These are phyloP conservation scores for Pythium volutum DNA, from an alignment of 352 stramenopile species.

Conservation along the genomic window DNA sequence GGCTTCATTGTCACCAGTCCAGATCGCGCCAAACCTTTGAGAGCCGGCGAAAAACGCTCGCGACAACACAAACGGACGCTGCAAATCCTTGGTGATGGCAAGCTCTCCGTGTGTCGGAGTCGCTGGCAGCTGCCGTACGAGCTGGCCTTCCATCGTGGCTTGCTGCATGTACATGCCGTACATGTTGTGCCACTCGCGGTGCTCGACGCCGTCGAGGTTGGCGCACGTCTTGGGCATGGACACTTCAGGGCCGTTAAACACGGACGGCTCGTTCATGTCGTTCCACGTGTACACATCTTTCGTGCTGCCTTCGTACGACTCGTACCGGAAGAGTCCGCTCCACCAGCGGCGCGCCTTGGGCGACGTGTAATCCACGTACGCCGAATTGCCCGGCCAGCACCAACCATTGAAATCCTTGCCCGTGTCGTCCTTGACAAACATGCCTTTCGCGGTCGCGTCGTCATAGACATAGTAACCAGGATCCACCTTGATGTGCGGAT, in stretches of 20 bases:
- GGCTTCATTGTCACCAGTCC: conserved; percentile 98
- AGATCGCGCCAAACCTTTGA: conserved; percentile 97
- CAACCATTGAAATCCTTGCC: conserved; percentile 98
- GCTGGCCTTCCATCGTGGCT: conserved; percentile 93
- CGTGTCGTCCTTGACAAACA: conserved; percentile 97
- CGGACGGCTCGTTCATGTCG: conserved; percentile 99
- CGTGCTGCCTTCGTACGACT: conserved; percentile 93
- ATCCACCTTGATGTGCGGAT: conserved; percentile 99
- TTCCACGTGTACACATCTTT: conserved; percentile 98
- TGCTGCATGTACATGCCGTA: conserved; percentile 98
- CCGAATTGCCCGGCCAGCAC: conserved; percentile 99
- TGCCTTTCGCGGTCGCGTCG: conserved; percentile 75
- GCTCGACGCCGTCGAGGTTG: conserved; percentile 93
- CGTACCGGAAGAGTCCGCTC: conserved; percentile 94
- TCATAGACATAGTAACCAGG: conserved; percentile 92
- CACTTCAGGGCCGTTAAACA: conserved; percentile 99
- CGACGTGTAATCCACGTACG: conserved; percentile 98
- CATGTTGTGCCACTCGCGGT: conserved; percentile 99
- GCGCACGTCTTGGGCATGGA: conserved; percentile 95
- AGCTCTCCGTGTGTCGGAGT: conserved; percentile 27
- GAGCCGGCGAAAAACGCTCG: conserved; percentile 97
- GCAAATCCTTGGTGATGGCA: conserved; percentile 49
- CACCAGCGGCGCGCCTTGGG: conserved; percentile 94
- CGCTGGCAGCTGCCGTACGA: conserved; percentile 63
- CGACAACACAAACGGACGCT: conserved; percentile 97